Percentiles rank a stretch among this genome's conserved stretches.
These are phyloP conservation scores for Lactifluus piperatus DNA, from an alignment of 768 basidiomycete genomes.

Conservation along the genomic window DNA sequence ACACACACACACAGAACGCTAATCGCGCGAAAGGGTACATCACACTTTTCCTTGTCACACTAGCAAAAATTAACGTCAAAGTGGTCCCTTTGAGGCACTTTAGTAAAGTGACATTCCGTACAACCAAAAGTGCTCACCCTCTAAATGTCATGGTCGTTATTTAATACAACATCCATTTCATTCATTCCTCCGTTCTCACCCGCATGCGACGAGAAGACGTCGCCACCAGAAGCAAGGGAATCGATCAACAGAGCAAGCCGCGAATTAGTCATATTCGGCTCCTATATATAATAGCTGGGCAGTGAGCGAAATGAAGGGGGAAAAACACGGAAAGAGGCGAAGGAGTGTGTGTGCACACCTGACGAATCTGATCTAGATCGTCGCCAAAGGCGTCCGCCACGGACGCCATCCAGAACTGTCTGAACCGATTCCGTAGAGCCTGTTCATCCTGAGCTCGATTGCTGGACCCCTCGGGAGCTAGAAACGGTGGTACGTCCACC, in stretches of 20 bases:
- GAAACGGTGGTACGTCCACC: constrained; percentile 45
- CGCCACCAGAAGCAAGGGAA: constrained; percentile 70
- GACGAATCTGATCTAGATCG: constrained; percentile 76
- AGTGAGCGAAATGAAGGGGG: constrained; percentile 21
- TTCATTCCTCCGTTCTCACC: constrained; percentile 33
- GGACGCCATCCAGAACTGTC: constrained; percentile 82
- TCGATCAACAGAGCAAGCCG: constrained; percentile 71
- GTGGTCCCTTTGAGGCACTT: neutral
- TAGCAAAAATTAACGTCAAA: neutral
- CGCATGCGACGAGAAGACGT: constrained; percentile 43
- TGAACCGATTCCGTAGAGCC: constrained; percentile 55
- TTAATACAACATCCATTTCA: constrained; percentile 72
- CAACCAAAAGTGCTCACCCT: neutral
- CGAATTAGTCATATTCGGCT: constrained; percentile 61
- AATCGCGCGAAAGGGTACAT: neutral
- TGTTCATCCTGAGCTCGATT: constrained; percentile 39
- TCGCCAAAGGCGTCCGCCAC: constrained; percentile 76
- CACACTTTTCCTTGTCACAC: neutral
- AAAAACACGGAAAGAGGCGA: neutral
- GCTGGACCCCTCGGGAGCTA: constrained; percentile 29
- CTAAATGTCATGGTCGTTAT: constrained; percentile 16
- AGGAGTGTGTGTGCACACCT: constrained; percentile 36
- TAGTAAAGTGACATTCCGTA: neutral
- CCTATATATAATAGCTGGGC: constrained; percentile 30
- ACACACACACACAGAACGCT: neutral